A percentile compares a stretch with the other conserved stretches of the same genome.
Conservation (phyloP, 352 stramenopile species). For the Pythium scleroteichum region DNA sequence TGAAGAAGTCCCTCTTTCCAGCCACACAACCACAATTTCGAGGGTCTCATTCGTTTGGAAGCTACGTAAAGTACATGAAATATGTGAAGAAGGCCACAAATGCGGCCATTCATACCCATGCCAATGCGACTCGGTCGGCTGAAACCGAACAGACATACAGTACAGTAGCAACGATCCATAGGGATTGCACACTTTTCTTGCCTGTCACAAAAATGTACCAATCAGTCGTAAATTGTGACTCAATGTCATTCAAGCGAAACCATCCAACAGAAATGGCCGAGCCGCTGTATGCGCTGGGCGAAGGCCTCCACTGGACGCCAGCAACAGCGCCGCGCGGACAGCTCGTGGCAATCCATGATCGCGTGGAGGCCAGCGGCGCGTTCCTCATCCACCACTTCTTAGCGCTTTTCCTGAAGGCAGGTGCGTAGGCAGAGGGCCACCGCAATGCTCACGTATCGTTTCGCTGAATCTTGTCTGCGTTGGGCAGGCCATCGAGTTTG, state of each 20-base stretch:
- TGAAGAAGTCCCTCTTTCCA: too few relatives aligned
- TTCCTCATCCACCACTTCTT: conserved; percentile 79
- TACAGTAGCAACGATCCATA: too few relatives aligned
- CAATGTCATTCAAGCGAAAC: not conserved
- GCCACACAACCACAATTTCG: too few relatives aligned
- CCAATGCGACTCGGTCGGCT: too few relatives aligned
- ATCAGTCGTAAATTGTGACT: conserved; percentile 7
- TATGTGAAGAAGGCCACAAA: too few relatives aligned
- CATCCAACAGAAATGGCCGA: conserved; percentile 44
- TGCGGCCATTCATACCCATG: too few relatives aligned
- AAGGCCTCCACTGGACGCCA: conserved; percentile 55
- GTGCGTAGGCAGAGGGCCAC: conserved; percentile 15
- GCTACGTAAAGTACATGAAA: too few relatives aligned
- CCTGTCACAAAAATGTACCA: not conserved
- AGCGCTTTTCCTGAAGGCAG: conserved; percentile 69
- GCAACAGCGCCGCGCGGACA: conserved; percentile 48
- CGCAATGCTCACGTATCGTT: not conserved
- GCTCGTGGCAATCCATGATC: conserved; percentile 61
- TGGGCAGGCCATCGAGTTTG: conserved; percentile 55
- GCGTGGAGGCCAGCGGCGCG: conserved; percentile 46
- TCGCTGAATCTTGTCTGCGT: not conserved
- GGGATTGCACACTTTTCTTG: too few relatives aligned
- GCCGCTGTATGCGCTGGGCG: conserved; percentile 48
- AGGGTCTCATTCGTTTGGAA: too few relatives aligned
- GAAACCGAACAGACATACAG: too few relatives aligned